Conservation (phyloP, 208 protist genomes). For the Leishmania tropica region DNA sequence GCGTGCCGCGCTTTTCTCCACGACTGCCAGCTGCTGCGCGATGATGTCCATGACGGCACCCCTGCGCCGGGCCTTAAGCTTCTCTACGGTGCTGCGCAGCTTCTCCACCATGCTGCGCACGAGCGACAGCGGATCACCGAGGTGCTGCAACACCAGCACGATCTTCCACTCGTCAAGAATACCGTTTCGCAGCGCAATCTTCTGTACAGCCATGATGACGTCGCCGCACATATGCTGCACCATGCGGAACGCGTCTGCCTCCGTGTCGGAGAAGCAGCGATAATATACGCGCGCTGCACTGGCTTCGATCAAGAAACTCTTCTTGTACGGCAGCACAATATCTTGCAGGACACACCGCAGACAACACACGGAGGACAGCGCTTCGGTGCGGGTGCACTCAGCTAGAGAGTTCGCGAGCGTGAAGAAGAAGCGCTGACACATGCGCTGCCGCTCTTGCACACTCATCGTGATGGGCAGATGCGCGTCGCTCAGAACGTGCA, state of each 20-base stretch:
- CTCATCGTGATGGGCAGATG: conserved; percentile 16
- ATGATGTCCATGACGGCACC: conserved; percentile 4
- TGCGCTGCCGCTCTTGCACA: conserved; percentile 23
- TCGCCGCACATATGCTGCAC: conserved; percentile 48
- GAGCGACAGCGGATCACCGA: conserved; percentile 15
- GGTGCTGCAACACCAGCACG: conserved; percentile 32
- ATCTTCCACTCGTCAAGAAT: conserved; percentile 48
- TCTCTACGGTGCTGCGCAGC: conserved; percentile 13
- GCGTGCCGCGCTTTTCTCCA: conserved; percentile 17
- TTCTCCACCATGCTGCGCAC: conserved; percentile 40
- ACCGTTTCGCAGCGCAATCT: conserved; percentile 25
- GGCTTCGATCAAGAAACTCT: conserved; percentile 29
- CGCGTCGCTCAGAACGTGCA: conserved; percentile 31
- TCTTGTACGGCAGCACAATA: conserved; percentile 60
- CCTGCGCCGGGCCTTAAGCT: conserved; percentile 4
- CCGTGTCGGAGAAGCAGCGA: conserved; percentile 28
- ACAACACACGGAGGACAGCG: conserved; percentile 29
- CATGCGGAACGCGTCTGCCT: conserved; percentile 48
- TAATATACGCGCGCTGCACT: conserved; percentile 14
- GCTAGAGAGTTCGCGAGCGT: conserved; percentile 26
- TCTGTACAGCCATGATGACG: conserved; percentile 29
- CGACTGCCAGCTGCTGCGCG: conserved; percentile 2
- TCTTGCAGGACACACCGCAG: conserved; percentile 44
- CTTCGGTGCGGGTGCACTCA: conserved; percentile 33
- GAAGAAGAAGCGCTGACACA: conserved; percentile 37